Base-by-base conservation (phyloP, 106 monocot genomes). In the Cymbidium sinense region DNA sequence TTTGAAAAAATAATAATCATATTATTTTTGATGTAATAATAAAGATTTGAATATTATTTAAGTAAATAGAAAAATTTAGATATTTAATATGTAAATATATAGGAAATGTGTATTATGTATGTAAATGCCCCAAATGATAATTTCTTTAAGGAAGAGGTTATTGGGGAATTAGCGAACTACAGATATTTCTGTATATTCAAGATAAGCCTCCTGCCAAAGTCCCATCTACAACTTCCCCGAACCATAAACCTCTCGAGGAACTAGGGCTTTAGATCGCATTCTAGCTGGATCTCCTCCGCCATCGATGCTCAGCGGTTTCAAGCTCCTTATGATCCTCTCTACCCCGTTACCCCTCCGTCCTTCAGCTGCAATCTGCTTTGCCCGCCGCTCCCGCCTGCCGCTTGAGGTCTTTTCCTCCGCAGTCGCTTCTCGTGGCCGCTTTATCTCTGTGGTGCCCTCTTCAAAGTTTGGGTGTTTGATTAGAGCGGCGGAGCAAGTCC, bases 241-340 rank as follows among this genome's bases (percentile, higher is more conserved):
- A 31, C 29, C 65, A 30, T 65, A 31, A 30, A 65, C 28, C 29
- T 1, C 17, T 30, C 12, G 15, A 29, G 33, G 33, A 61, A 61
- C n/a, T 67, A 67, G 67, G 33, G 67, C 13, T 33, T 30, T 29
- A 30, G 31, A 67, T 47, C 15, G 13, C 47, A 11, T 47, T 47
- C 47, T 47, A 2, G 15, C 15, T 13, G 47, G 47, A 8, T 9
- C 65, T 4, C 5, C 8, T 67, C 67, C 15, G 0, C 33, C 67
- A 65, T 74, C 47, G 33, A 93, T 93, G 95, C 91, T 78, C 70
- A 83, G 86, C 36, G 85, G 84, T 36, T 82, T 84, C 39, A 96
- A 84, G 83, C 36, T 93, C 65, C 81, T 89, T 76, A 77, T 83
- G 79, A 74, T 94, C 50, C 85, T 91, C 62, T 77, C 80, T 21